phyloP scores from a whole-genome alignment of 768 basidiomycete genomes.

The Trichaptum fuscoviolaceum region DNA sequence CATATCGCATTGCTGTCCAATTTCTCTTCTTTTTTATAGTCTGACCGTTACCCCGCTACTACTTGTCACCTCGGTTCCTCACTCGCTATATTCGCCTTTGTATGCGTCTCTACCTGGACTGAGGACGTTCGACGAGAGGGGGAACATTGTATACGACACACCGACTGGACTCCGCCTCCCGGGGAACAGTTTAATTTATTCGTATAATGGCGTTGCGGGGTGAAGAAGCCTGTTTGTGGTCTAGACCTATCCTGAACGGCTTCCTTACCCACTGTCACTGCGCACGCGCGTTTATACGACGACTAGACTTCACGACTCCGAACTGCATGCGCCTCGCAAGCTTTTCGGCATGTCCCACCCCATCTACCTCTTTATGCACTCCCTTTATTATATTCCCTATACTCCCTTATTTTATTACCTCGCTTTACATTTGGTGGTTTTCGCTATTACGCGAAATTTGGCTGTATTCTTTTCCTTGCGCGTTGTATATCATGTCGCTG shows the following conservation, averaged over 20 bases:
- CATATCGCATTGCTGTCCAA: constrained; percentile 1
- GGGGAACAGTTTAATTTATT: not conserved
- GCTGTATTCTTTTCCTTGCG: not conserved
- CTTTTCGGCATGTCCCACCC: not conserved
- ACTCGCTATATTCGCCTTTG: not conserved
- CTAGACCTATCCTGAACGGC: not conserved
- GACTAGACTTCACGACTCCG: not conserved
- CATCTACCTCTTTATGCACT: too few relatives aligned
- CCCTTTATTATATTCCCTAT: not conserved
- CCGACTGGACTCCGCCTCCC: not conserved
- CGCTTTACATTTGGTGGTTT: not conserved
- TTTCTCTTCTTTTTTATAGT: not conserved
- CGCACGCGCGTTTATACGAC: not conserved
- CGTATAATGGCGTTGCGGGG: not conserved
- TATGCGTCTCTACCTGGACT: not conserved
- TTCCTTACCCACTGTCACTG: not conserved
- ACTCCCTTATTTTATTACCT: not conserved
- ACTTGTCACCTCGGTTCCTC: not conserved
- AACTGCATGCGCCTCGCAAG: not conserved
- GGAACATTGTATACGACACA: not conserved
- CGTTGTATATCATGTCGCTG: not conserved
- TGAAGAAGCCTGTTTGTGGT: not conserved
- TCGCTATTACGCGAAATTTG: not conserved
- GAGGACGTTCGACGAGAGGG: not conserved
- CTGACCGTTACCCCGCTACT: not conserved